A percentile compares a stretch with the other conserved stretches of the same genome.
phyloP scores from a whole-genome alignment of 495 filamentous ascomycete species.

The Podospora pseudocomata region DNA sequence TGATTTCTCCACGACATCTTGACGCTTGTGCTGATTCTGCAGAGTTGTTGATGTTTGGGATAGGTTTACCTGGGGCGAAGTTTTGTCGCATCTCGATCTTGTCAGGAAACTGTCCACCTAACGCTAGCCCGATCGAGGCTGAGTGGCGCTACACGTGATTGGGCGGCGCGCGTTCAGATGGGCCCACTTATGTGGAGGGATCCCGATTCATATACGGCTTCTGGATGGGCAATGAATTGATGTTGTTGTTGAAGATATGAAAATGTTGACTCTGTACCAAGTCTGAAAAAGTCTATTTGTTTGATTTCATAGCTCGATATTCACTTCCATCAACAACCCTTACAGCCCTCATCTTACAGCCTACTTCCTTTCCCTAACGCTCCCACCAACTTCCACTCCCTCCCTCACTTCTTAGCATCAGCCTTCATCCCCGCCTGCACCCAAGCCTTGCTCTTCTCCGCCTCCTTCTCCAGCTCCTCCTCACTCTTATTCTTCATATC shows the following conservation, averaged over 20 bases:
- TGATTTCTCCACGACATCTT: constrained; percentile 89
- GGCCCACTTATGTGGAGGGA: not conserved
- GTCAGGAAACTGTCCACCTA: not conserved
- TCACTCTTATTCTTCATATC: constrained; percentile 39
- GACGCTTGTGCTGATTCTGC: constrained; percentile 4
- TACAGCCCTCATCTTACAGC: too few species aligned
- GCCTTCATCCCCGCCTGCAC: constrained; percentile 61
- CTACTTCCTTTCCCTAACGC: not conserved
- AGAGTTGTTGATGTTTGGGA: not conserved
- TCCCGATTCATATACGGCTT: too few species aligned
- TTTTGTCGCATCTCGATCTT: not conserved
- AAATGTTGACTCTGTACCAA: not conserved
- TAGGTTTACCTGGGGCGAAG: not conserved
- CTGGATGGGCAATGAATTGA: too few species aligned
- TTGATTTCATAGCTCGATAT: too few species aligned
- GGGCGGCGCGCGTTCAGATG: not conserved
- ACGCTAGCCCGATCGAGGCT: constrained; percentile 1
- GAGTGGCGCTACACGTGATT: not conserved
- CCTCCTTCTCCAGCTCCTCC: constrained; percentile 51
- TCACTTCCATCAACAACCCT: too few species aligned
- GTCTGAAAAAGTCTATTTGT: too few species aligned
- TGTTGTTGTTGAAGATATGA: not conserved
- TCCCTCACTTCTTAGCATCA: constrained; percentile 58
- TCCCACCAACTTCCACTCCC: too few species aligned
- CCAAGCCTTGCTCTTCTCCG: constrained; percentile 52